Evolutionary conservation across 2,329 filamentous ascomycete species (phyloP).

Genomic region (Albophoma yamanashiensis): DNA sequence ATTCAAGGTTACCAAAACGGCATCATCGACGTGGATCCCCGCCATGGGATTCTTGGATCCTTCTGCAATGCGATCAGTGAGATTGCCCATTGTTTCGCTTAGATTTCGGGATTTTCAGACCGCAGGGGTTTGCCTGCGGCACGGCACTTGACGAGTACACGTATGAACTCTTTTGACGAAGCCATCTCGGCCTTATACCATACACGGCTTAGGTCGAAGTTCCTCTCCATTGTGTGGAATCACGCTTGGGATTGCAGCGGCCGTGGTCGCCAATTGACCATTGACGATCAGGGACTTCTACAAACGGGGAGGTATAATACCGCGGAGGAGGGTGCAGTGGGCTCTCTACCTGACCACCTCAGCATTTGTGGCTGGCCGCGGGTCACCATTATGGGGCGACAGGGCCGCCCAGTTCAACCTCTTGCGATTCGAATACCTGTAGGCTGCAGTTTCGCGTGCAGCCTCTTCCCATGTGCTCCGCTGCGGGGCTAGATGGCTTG

Average conservation of each 20-base stretch:
- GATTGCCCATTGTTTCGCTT: background rate
- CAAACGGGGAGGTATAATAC: background rate
- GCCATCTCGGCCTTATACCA: background rate
- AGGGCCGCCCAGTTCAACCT: background rate
- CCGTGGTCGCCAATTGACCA: background rate
- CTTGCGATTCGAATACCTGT: background rate
- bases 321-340: background rate
- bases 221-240: background rate
- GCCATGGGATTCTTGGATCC: no score
- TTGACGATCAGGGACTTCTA: background rate
- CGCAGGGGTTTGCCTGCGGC: background rate
- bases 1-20: no score
- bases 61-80: background rate
- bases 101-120: background rate
- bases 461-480: background rate
- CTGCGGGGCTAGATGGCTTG: background rate
- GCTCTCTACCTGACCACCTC: background rate
- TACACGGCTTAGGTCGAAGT: background rate
- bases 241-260: background rate
- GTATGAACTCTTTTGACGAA: background rate
- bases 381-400: background rate
- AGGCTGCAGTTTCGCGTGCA: background rate
- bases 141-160: background rate
- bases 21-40: no score
- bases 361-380: background rate